A percentile compares a stretch with the other conserved stretches of the same genome.
Evolutionary conservation across 805 yeast species (phyloP).

Genomic region (Metschnikowia cubensis): DNA sequence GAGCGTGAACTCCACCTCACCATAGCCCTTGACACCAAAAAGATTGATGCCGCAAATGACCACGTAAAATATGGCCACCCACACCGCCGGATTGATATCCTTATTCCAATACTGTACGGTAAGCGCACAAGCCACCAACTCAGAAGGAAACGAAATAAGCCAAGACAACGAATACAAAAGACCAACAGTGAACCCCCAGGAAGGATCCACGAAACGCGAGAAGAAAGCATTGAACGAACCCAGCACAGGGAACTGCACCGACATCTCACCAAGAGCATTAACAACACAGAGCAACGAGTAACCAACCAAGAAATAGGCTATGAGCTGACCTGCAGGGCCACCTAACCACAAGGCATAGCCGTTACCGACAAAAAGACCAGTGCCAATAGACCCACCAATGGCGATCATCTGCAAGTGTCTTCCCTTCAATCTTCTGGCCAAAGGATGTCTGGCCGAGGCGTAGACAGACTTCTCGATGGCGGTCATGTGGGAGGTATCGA

Average conservation of each 20-base stretch:
- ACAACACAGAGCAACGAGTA: slow-evolving; percentile 19
- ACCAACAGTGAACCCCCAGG: slow-evolving; percentile 24
- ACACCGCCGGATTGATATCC: slow-evolving; percentile 30
- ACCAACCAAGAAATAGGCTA: slow-evolving; percentile 20
- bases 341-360: slow-evolving; percentile 19
- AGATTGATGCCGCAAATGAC: slow-evolving; percentile 31
- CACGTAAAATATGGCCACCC: slow-evolving; percentile 36
- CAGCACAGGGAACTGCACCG: slow-evolving; percentile 21
- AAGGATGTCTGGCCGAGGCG: slow-evolving; percentile 42
- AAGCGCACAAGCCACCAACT: slow-evolving; percentile 31
- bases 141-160: slow-evolving; percentile 33
- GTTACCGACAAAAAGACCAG: slow-evolving; percentile 45
- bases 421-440: slow-evolving; percentile 41
- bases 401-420: slow-evolving; percentile 75
- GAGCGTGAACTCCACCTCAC: slow-evolving; percentile 25
- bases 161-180: slow-evolving; percentile 26
- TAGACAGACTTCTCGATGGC: slow-evolving; percentile 36
- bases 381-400: slow-evolving; percentile 82
- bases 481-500: slow-evolving; percentile 39
- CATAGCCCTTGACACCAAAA: slow-evolving; percentile 34
- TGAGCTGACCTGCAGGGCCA: slow-evolving; percentile 20
- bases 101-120: slow-evolving; percentile 35
- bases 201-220: slow-evolving; percentile 20
- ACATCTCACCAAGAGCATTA: slow-evolving; percentile 21
- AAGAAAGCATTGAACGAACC: slow-evolving; percentile 22